phyloP scores from a whole-genome alignment of 116 monocot genomes.

The Posidonia oceanica region DNA sequence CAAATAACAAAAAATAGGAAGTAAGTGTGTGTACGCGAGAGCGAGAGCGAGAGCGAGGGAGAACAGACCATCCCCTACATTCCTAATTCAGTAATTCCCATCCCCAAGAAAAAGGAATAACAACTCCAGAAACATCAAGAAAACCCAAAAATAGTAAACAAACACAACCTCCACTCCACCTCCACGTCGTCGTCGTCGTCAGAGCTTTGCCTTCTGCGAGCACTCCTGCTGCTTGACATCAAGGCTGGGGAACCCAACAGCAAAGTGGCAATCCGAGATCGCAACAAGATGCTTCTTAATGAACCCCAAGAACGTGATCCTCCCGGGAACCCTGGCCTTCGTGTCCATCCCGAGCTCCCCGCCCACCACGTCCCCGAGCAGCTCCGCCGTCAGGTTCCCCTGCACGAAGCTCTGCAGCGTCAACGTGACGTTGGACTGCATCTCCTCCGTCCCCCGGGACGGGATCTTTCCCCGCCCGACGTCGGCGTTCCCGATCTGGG shows the following conservation, averaged over 20 bases:
- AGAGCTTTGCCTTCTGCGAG: constrained; percentile 34
- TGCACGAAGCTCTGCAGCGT: constrained; percentile 23
- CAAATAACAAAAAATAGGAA: no score
- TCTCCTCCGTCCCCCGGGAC: constrained; percentile 22
- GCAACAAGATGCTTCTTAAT: constrained; percentile 47
- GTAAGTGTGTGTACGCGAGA: no score
- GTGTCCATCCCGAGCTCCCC: constrained; percentile 43
- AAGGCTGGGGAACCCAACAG: constrained; percentile 38
- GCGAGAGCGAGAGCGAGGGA: no score
- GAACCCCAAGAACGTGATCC: constrained; percentile 41
- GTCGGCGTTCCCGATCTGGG: constrained; percentile 38
- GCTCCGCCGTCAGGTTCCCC: constrained; percentile 6
- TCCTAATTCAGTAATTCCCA: no score
- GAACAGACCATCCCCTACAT: no score
- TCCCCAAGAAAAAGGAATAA: no score
- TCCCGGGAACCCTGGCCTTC: constrained; percentile 41
- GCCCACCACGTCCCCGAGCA: constrained; percentile 25
- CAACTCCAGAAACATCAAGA: no score
- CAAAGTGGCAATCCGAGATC: constrained; percentile 45
- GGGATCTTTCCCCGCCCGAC: constrained; percentile 56
- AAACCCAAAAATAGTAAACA: background rate
- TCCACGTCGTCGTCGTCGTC: background rate
- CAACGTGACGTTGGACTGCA: constrained; percentile 31
- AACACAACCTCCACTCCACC: background rate
- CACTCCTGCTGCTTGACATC: constrained; percentile 40